These are phyloP conservation scores for Metschnikowia matae DNA, from an alignment of 805 yeast species.

Conservation along the genomic window DNA sequence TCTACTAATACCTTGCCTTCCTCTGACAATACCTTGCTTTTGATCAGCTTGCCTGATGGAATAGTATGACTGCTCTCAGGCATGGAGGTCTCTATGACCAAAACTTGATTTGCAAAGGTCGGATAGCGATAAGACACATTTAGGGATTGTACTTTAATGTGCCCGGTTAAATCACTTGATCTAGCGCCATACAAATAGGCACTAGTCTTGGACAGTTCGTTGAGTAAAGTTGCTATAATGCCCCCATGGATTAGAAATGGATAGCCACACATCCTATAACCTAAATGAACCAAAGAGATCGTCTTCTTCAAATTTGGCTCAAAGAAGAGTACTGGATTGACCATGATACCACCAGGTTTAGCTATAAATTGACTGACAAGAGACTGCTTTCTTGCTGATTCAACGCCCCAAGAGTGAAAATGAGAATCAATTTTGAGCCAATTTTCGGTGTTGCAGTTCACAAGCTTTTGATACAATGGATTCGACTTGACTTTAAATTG, in stretches of 20 bases:
- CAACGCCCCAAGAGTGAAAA: background rate
- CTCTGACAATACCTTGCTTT: constrained; percentile 50
- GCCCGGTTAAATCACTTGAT: constrained; percentile 35
- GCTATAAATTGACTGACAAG: constrained; percentile 46
- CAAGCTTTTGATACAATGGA: constrained; percentile 49
- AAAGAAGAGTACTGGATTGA: constrained; percentile 67
- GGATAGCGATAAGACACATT: constrained; percentile 62
- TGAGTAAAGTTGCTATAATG: constrained; percentile 71
- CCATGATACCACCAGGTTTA: constrained; percentile 75
- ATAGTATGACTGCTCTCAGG: constrained; percentile 18
- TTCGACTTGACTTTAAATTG: constrained; percentile 46
- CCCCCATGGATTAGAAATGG: constrained; percentile 92
- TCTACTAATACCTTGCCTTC: constrained; percentile 54
- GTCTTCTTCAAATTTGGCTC: constrained; percentile 54
- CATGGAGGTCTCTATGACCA: constrained; percentile 52
- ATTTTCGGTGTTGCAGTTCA: constrained; percentile 16
- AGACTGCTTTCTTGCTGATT: background rate
- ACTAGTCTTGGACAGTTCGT: constrained; percentile 65
- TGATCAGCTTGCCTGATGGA: constrained; percentile 33
- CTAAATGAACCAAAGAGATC: constrained; percentile 68
- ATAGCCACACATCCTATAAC: constrained; percentile 76
- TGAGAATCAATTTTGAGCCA: background rate
- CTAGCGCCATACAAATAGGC: constrained; percentile 35
- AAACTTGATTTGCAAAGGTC: constrained; percentile 72
- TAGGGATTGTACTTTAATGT: constrained; percentile 40